These are phyloP conservation scores for Haematococcus lacustris DNA, from an alignment of 139 green algal species.

Conservation along the genomic window DNA sequence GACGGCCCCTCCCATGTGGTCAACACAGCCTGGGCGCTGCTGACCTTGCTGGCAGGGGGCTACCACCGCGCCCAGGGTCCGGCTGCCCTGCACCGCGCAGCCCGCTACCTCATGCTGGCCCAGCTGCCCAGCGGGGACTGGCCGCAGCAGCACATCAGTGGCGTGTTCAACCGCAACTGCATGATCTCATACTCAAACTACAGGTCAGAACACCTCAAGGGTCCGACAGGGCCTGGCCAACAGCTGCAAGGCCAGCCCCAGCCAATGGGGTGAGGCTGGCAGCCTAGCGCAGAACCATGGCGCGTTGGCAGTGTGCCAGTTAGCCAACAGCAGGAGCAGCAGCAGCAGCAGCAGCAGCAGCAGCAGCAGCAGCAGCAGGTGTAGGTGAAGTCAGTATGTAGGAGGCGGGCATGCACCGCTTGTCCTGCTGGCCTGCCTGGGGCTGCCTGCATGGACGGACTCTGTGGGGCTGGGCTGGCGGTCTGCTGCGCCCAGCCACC, in stretches of 20 bases:
- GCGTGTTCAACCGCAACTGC: conserved; percentile 99
- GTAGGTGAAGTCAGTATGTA: neutral
- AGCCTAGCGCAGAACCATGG: neutral
- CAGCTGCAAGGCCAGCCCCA: too few species aligned
- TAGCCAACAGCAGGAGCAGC: neutral
- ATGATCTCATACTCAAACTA: conserved; percentile 99
- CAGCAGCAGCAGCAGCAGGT: neutral
- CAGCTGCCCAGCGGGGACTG: conserved; percentile 83
- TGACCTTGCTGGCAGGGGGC: conserved; percentile 70
- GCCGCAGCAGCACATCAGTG: conserved; percentile 96
- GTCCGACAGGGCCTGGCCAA: too few species aligned
- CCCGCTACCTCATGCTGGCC: conserved; percentile 42
- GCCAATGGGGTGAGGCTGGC: neutral
- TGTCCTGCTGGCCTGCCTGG: neutral
- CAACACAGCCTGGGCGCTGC: conserved; percentile 93
- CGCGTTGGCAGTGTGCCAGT: neutral
- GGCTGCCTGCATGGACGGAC: neutral
- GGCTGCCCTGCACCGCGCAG: conserved; percentile 52
- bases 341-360: neutral
- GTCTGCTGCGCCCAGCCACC: too few species aligned
- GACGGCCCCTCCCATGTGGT: conserved; percentile 79
- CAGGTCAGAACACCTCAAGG: conserved; percentile 40
- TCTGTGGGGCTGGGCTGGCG: too few species aligned
- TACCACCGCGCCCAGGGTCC: conserved; percentile 58
- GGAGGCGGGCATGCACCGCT: neutral